Conservation (phyloP, 179 eudicot genomes). For the Vitellaria paradoxa region DNA sequence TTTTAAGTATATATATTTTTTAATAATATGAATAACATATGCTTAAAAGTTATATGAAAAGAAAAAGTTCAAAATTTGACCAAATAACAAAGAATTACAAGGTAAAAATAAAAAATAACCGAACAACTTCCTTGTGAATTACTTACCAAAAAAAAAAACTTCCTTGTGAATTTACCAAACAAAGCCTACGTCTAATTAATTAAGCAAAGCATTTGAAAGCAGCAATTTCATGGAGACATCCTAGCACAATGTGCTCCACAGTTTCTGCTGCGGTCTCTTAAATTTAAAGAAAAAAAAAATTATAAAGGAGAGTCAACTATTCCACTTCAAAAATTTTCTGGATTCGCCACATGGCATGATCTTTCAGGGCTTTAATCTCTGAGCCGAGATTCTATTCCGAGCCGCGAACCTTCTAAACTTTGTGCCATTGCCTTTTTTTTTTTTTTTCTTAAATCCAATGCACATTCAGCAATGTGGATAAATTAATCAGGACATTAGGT, state of each 20-base stretch:
- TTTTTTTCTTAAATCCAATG: not conserved
- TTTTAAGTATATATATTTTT: too few relatives aligned
- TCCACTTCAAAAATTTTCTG: conserved; percentile 1
- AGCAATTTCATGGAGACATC: conserved; percentile 15
- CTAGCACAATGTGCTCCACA: conserved; percentile 23
- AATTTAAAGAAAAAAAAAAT: too few relatives aligned
- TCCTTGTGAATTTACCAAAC: too few relatives aligned
- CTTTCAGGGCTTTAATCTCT: not conserved
- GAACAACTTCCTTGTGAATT: too few relatives aligned
- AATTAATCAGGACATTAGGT: too few relatives aligned
- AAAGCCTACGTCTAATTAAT: too few relatives aligned
- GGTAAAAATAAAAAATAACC: too few relatives aligned
- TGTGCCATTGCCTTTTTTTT: not conserved
- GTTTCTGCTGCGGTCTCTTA: conserved; percentile 8
- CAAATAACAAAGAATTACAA: too few relatives aligned
- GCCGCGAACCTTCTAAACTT: conserved; percentile 22
- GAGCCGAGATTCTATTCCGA: conserved; percentile 25
- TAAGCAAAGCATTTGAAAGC: not conserved
- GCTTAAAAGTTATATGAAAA: too few relatives aligned
- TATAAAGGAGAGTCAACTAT: not conserved
- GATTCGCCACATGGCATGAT: not conserved
- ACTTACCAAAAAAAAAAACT: too few relatives aligned
- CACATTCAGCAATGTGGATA: not conserved
- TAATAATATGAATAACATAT: too few relatives aligned
- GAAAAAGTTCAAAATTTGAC: too few relatives aligned